These are phyloP conservation scores for Penicillium argentinense DNA, from an alignment of 495 filamentous ascomycete genomes.

Conservation along the genomic window DNA sequence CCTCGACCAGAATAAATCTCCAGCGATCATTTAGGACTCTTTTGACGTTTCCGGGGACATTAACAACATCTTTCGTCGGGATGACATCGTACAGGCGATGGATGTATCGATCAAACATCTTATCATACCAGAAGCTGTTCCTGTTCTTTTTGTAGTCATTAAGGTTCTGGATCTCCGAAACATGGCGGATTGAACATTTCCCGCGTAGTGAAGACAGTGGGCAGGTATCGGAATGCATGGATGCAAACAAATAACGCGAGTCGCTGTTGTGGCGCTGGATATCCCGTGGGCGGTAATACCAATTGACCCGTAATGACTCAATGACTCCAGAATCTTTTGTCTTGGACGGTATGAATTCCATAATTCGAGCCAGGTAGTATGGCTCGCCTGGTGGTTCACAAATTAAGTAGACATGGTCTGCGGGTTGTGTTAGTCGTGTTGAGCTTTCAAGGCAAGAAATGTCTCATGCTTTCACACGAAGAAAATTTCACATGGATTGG, in stretches of 20 bases:
- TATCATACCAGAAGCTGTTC: conserved; percentile 95
- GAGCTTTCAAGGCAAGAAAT: background rate
- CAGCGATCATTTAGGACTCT: conserved; percentile 92
- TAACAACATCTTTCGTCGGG: conserved; percentile 87
- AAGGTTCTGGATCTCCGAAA: conserved; percentile 78
- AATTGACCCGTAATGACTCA: conserved; percentile 90
- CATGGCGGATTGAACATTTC: conserved; percentile 85
- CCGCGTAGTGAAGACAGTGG: conserved; percentile 89
- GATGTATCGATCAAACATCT: conserved; percentile 97
- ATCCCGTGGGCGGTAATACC: conserved; percentile 96
- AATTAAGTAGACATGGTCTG: conserved; percentile 96
- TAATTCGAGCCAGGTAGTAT: conserved; percentile 95
- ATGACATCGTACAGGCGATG: conserved; percentile 97
- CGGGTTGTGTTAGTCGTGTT: conserved; percentile 17
- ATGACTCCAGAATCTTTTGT: conserved; percentile 71
- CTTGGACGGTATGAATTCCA: conserved; percentile 89
- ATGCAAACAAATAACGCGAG: conserved; percentile 84
- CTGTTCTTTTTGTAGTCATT: conserved; percentile 79
- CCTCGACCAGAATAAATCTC: conserved; percentile 92
- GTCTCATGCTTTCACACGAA: background rate
- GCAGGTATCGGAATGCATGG: conserved; percentile 97
- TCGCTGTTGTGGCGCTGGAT: conserved; percentile 90
- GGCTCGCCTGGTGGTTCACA: conserved; percentile 98
- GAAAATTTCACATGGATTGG: conserved; percentile 5
- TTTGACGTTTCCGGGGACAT: conserved; percentile 91